Base-by-base conservation (phyloP, 2,329 filamentous ascomycete species). In the Apiospora pterosperma region DNA sequence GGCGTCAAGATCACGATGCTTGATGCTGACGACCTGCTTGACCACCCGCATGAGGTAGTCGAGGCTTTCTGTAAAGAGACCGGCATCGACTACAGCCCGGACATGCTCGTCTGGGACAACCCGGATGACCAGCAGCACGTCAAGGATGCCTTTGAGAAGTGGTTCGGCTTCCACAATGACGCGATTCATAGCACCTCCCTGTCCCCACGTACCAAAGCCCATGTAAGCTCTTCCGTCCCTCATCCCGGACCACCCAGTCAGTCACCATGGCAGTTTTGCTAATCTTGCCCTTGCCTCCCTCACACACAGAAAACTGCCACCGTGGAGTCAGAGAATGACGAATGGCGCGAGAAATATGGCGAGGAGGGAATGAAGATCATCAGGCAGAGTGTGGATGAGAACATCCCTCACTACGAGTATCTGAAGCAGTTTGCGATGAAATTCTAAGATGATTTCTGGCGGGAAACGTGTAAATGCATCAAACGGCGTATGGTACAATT, bases 81-180 rank as follows among this genome's bases (percentile, higher is more conserved):
- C 16, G 93, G 90, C 31, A 84, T 97, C 66, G 85, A 91, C 19
- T 99, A 90, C 77, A 81, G 81, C 55, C 86, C 88, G 0, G 82
- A 86, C 16, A 97, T 98, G 94, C 83, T 99, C 67, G 83, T 85
- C 65, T 98, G 96, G 96, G 87, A 91, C 67, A 88, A 90, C 34
- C 88, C 90, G 62, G 90, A 91, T 68, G 89, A 90, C 71, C 88
- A 93, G 70, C 71, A 79, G 62, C 81, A 86, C 67, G 95, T 94
- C 3, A 83, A 85, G 69, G 84, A 88, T 68, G 89, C 89, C 21
- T 98, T 98, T 79, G 93, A 94, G 80, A 98, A 99, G 82, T 98
- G 96, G 96, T 91, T 89, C 70, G 96, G 96, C 12, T 98, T 97
- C 81, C 96, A 98, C 77, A 92, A 98, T 70, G 96, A 98, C 81